Evolutionary conservation across 768 basidiomycete genomes (phyloP), one percentile per base, ranked within the genome.

Genomic region (Clavaria fumosa): DNA sequence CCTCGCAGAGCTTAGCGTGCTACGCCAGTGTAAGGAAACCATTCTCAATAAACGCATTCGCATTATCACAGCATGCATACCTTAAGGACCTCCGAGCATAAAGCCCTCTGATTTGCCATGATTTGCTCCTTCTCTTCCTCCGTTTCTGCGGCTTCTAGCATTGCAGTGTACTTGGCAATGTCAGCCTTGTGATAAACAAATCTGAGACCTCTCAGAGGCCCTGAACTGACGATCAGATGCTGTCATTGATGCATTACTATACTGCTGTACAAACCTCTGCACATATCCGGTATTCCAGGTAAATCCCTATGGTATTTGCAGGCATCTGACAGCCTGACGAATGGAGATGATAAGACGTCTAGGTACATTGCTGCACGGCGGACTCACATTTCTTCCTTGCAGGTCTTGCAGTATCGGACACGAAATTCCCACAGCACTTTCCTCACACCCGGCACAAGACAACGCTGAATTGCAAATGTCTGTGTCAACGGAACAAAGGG

Each of bases 381-480:
- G 10, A 28, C 38, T 15, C 31, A 46, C 47, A 45, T 43, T 18
- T 47, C 41, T 4, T 40, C 23, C 15, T 42, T 37, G 33, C 50
- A 51, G 12, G 36, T 41, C 23, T 45, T 47, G 32, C 50, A 51
- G 20, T 41, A 31, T 31, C 45, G 42, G n/a, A 46, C 41, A 11
- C 39, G 40, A 23, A 32, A 35, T 5, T 18, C 31, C 46, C 50
- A 48, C 12, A 47, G 19, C 5, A 47, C 44, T 11, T 22, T 43
- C 20, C 37, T 40, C 17, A 36, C 40, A 15, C 37, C 31, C 12
- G 44, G 37, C 18, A 22, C 22, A 14, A 38, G 33, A 37, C 44
- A 45, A 17, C 24, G 34, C 44, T 45, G 26, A 4, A 22, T 3
- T 14, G 34, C 7, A 23, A 9, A 7, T 26, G 39, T 40, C n/a